phyloP scores from a whole-genome alignment of 2,329 filamentous ascomycete species.

The Aspergillus ruber region DNA sequence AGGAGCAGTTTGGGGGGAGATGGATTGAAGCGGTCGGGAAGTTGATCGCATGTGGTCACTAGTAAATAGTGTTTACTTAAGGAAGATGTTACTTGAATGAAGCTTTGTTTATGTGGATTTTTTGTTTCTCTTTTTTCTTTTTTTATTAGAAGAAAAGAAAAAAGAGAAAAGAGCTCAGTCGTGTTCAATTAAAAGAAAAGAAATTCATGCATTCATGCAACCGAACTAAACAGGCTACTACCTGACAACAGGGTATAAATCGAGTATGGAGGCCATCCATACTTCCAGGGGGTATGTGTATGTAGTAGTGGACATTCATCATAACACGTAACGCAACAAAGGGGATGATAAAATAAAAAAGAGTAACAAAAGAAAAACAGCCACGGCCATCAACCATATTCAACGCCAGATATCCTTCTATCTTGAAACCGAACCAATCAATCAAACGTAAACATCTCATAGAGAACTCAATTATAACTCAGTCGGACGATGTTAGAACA shows the following conservation, averaged over 20 bases:
- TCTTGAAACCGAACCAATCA: neutral
- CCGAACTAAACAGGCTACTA: neutral
- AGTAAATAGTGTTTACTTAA: neutral
- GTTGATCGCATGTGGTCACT: constrained; percentile 47
- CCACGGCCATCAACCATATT: neutral
- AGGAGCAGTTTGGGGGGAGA: constrained; percentile 71
- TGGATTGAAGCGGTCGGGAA: constrained; percentile 72
- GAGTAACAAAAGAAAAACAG: neutral
- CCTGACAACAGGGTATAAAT: constrained; percentile 1
- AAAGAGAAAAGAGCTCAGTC: no score
- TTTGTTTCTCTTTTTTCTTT: no score
- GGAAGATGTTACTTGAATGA: neutral
- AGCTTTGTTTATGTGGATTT: neutral
- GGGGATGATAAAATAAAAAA: neutral
- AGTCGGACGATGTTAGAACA: constrained; percentile 11
- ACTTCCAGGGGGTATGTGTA: constrained; percentile 8
- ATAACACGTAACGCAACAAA: constrained; percentile 2
- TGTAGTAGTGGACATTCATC: constrained; percentile 15
- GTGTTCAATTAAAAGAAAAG: neutral
- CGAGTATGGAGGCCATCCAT: constrained; percentile 6
- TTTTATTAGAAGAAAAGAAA: no score
- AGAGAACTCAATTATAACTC: constrained; percentile 9
- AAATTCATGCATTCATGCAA: neutral
- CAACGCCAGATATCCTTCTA: neutral
- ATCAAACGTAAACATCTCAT: neutral